A percentile compares a stretch with the other conserved stretches of the same genome.
Evolutionary conservation across 495 filamentous ascomycete species (phyloP).

Genomic region (Polyplosphaeria fusca): DNA sequence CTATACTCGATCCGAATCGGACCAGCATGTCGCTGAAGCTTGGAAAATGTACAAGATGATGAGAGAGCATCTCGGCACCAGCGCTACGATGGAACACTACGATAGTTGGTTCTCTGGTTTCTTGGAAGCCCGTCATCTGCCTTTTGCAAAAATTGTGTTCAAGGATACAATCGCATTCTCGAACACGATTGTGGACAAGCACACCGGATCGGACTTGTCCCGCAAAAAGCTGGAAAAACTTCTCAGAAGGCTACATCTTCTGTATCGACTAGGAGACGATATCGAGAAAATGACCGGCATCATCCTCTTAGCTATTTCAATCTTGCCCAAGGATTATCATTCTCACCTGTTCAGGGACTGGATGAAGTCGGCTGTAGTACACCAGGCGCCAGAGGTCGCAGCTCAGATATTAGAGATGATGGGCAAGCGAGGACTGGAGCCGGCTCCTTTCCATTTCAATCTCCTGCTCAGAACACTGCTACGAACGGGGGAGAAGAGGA

Average conservation of each 20-base stretch:
- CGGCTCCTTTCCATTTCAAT: constrained; percentile 29
- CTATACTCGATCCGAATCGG: constrained; percentile 1
- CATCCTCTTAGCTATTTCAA: constrained; percentile 11
- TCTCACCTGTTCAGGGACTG: constrained; percentile 22
- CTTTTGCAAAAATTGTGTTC: constrained; percentile 16
- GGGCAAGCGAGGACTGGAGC: constrained; percentile 18
- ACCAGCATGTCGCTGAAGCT: constrained; percentile 9
- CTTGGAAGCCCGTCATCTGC: constrained; percentile 19
- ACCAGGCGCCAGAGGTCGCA: constrained; percentile 12
- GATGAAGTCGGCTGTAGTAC: constrained; percentile 18
- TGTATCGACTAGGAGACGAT: constrained; percentile 24
- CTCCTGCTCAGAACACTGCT: constrained; percentile 23
- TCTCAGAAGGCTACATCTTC: constrained; percentile 12
- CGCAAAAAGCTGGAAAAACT: constrained; percentile 4
- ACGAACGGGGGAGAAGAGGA: constrained; percentile 1
- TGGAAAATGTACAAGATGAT: constrained; percentile 11
- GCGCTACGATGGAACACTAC: constrained; percentile 14
- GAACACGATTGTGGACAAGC: not conserved
- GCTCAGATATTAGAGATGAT: constrained; percentile 30
- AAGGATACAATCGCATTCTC: constrained; percentile 17
- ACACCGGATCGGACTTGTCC: too few relatives aligned
- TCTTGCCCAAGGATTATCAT: constrained; percentile 19
- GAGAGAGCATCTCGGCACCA: constrained; percentile 1
- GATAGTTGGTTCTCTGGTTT: constrained; percentile 24
- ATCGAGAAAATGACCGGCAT: constrained; percentile 22